A percentile compares a stretch with the other conserved stretches of the same genome.
Conservation (phyloP, 768 basidiomycete genomes). For the Russula emetica region DNA sequence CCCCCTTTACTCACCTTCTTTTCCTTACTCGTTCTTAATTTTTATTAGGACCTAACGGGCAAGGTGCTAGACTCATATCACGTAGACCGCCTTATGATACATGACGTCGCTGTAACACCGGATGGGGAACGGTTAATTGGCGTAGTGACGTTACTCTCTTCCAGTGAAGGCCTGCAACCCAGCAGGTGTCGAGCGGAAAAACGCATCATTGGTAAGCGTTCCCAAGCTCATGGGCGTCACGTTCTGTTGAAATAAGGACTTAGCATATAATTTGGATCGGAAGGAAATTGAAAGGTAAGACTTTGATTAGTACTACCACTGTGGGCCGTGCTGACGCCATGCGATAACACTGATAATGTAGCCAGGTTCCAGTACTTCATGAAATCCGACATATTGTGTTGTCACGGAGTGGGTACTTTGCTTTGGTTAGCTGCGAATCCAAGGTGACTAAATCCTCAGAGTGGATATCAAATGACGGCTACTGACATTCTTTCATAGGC, state of each 20-base stretch:
- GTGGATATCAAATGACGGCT: neutral
- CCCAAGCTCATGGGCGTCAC: neutral
- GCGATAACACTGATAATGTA: conserved; percentile 31
- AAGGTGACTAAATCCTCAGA: conserved; percentile 42
- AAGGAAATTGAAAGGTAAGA: conserved; percentile 63
- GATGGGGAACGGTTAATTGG: conserved; percentile 61
- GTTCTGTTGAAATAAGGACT: neutral
- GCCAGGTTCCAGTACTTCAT: conserved; percentile 68
- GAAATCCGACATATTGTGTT: conserved; percentile 69
- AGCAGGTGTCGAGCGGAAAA: conserved; percentile 70
- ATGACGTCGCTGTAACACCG: conserved; percentile 67
- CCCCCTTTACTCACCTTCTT: neutral
- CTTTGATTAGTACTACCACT: neutral
- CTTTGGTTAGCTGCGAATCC: conserved; percentile 69
- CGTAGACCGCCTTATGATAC: conserved; percentile 58
- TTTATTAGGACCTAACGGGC: conserved; percentile 52
- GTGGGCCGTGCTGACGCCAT: conserved; percentile 13
- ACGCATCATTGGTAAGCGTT: conserved; percentile 58
- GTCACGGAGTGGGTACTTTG: conserved; percentile 54
- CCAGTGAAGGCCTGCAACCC: conserved; percentile 58
- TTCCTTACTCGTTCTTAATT: neutral
- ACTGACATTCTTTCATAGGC: conserved; percentile 40
- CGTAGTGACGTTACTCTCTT: conserved; percentile 63
- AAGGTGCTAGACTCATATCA: conserved; percentile 54
- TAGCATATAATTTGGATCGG: conserved; percentile 66